Conservation (phyloP, 306 rosid genomes). For the Rubus idaeus region DNA sequence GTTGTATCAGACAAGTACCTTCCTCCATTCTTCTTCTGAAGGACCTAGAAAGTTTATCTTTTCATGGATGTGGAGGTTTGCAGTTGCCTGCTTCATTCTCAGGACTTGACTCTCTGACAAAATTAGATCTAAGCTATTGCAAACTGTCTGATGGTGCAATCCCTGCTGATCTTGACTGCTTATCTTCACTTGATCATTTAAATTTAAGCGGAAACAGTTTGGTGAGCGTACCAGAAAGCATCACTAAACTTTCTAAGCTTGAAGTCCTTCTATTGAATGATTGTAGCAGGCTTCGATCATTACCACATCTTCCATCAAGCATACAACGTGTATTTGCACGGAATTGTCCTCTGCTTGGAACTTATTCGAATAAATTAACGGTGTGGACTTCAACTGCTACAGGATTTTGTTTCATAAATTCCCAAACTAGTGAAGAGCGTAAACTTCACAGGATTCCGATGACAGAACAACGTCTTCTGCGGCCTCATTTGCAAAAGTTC, state of each 20-base stretch:
- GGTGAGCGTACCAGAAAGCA: conserved; percentile 13
- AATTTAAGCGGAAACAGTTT: conserved; percentile 8
- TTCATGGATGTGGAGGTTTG: conserved; percentile 10
- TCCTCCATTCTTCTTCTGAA: conserved; percentile 16
- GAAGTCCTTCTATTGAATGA: conserved; percentile 10
- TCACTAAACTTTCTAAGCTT: conserved; percentile 25
- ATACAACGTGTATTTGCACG: conserved; percentile 1
- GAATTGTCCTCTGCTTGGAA: conserved; percentile 15
- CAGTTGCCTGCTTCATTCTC: conserved; percentile 6
- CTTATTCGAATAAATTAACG: neutral
- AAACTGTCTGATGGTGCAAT: conserved; percentile 6
- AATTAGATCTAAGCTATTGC: conserved; percentile 17
- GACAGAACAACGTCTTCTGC: neutral
- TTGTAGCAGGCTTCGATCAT: conserved; percentile 15
- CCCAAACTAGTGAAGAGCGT: neutral
- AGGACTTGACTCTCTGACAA: neutral
- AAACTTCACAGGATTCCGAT: neutral
- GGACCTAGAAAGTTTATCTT: neutral
- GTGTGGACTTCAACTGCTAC: conserved; percentile 20
- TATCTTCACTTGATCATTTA: conserved; percentile 10
- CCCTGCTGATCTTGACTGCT: conserved; percentile 6
- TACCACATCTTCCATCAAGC: conserved; percentile 21
- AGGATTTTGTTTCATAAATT: conserved; percentile 10
- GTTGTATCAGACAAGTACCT: conserved; percentile 14
- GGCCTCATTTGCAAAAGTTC: neutral